Conservation (phyloP, 768 basidiomycete species). For the Tulasnella sp. region DNA sequence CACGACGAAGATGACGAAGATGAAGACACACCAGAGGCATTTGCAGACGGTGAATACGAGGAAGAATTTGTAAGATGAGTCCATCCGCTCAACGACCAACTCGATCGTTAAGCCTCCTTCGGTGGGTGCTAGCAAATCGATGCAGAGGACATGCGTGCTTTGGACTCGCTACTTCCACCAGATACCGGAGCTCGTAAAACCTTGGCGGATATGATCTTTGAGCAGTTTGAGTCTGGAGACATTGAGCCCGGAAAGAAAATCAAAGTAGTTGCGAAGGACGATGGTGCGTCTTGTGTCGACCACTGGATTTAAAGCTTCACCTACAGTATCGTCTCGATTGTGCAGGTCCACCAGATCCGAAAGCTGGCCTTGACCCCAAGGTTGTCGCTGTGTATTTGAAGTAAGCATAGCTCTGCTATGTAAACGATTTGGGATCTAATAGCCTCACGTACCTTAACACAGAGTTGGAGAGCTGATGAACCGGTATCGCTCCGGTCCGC, state of each 20-base stretch:
- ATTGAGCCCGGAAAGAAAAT: slow-evolving; percentile 22
- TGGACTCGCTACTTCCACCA: slow-evolving; percentile 70
- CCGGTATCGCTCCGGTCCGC: slow-evolving; percentile 83
- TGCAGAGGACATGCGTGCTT: slow-evolving; percentile 71
- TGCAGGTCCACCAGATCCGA: slow-evolving; percentile 11
- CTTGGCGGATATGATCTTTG: slow-evolving; percentile 92
- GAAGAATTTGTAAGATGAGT: slow-evolving; percentile 31
- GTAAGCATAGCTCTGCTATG: background rate
- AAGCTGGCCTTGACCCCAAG: slow-evolving; percentile 17
- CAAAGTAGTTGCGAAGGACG: background rate
- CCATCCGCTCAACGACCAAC: background rate
- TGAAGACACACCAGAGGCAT: slow-evolving; percentile 19
- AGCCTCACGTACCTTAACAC: background rate
- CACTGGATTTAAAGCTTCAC: background rate
- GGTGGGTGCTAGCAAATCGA: slow-evolving; percentile 55
- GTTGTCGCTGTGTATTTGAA: slow-evolving; percentile 16
- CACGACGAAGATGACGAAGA: slow-evolving; percentile 24
- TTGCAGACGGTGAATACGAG: slow-evolving; percentile 1
- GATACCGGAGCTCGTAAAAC: slow-evolving; percentile 71
- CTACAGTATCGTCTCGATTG: background rate
- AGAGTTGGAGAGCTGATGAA: slow-evolving; percentile 80
- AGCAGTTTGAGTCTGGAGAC: slow-evolving; percentile 69
- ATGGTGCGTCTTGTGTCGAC: background rate
- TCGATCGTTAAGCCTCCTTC: background rate
- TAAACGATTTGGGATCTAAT: background rate